These are phyloP conservation scores for Penicillium capsulatum DNA, from an alignment of 2,329 filamentous ascomycete species.

Conservation along the genomic window DNA sequence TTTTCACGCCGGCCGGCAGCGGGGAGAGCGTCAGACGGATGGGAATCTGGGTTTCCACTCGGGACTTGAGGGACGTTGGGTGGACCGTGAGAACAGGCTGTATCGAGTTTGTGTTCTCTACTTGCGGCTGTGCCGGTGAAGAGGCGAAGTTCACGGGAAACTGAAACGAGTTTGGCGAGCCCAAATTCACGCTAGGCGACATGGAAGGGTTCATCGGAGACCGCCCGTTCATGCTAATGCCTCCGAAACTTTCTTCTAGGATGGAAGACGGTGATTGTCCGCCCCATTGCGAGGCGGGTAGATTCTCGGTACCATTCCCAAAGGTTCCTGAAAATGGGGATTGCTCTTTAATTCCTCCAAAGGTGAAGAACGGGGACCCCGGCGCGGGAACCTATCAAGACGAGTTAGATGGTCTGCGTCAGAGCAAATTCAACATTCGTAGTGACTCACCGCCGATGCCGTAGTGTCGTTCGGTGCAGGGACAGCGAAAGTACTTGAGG, in stretches of 20 bases:
- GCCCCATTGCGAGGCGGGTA: constrained; percentile 37
- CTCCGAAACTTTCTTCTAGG: constrained; percentile 45
- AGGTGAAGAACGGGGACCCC: constrained; percentile 32
- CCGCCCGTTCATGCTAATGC: constrained; percentile 43
- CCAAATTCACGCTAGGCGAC: constrained; percentile 33
- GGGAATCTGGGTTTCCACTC: constrained; percentile 94
- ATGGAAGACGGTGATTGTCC: constrained; percentile 43
- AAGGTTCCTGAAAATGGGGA: constrained; percentile 36
- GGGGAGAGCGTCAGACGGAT: constrained; percentile 75
- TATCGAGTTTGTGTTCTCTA: constrained; percentile 31
- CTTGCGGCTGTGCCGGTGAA: constrained; percentile 26
- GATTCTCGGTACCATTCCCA: constrained; percentile 29
- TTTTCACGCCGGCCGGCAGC: constrained; percentile 69
- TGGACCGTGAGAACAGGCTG: constrained; percentile 55
- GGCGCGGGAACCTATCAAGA: constrained; percentile 21
- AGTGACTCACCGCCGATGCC: constrained; percentile 30
- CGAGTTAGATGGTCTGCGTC: constrained; percentile 7
- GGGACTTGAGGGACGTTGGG: constrained; percentile 72
- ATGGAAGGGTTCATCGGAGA: constrained; percentile 40
- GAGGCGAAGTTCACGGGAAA: constrained; percentile 38
- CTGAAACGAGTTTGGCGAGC: constrained; percentile 27
- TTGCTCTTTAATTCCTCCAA: constrained; percentile 34
- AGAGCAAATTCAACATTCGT: not conserved
- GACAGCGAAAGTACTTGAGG: constrained; percentile 19
- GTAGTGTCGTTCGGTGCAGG: constrained; percentile 8